phyloP scores from a whole-genome alignment of 495 filamentous ascomycete genomes.

The Aspergillus sclerotioniger region DNA sequence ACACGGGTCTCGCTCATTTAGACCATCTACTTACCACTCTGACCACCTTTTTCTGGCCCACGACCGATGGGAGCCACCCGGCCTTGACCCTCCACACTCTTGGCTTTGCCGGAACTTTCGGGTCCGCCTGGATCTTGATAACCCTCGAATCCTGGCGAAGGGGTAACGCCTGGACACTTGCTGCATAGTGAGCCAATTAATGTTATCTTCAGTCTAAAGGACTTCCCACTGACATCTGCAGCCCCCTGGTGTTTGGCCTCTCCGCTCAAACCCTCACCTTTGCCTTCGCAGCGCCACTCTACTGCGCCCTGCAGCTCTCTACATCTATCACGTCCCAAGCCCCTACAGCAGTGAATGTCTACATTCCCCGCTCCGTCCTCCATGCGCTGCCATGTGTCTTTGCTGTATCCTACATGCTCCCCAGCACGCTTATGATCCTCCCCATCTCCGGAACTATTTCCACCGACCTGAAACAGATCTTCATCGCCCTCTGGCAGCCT shows the following conservation, averaged over 20 bases:
- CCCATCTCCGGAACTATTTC: constrained; percentile 45
- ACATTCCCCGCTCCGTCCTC: constrained; percentile 46
- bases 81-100: constrained; percentile 46
- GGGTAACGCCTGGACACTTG: constrained; percentile 52
- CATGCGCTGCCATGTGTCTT: constrained; percentile 47
- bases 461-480: constrained; percentile 52
- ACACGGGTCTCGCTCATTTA: constrained; percentile 49
- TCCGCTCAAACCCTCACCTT: constrained; percentile 53
- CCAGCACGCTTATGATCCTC: constrained; percentile 50
- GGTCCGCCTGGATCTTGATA: constrained; percentile 54
- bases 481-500: constrained; percentile 59
- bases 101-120: constrained; percentile 53
- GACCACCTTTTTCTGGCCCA: constrained; percentile 54
- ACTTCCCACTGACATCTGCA: constrained; percentile 13
- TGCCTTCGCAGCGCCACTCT: constrained; percentile 53
- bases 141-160: constrained; percentile 54
- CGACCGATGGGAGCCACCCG: constrained; percentile 50
- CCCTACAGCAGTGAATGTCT: constrained; percentile 46
- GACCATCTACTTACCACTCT: constrained; percentile 49
- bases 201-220: not conserved
- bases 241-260: constrained; percentile 51
- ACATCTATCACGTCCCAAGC: constrained; percentile 49
- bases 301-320: constrained; percentile 50
- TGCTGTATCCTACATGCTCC: constrained; percentile 49
- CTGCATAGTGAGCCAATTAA: constrained; percentile 48